These are phyloP conservation scores for Solanum lignicaule DNA, from an alignment of 257 asterid genomes.

Conservation along the genomic window DNA sequence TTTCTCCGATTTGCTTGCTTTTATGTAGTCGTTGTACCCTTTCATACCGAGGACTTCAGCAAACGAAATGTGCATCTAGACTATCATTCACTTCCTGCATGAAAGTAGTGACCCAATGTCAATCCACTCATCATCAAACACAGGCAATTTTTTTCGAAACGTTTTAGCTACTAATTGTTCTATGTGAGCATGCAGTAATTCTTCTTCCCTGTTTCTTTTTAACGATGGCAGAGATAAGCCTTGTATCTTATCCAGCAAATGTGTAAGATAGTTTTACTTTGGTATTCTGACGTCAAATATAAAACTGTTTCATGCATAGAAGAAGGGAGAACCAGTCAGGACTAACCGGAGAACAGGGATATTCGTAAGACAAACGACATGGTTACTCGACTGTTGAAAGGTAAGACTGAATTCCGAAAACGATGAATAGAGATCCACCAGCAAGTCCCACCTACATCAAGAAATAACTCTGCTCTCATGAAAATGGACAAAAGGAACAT, in stretches of 20 bases:
- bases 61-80: not conserved
- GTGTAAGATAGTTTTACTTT: not conserved
- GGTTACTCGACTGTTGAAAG: constrained; percentile 54
- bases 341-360: constrained; percentile 30
- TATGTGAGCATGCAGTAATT: not conserved
- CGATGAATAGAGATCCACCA: constrained; percentile 84
- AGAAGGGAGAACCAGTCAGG: not conserved
- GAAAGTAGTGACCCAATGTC: not conserved
- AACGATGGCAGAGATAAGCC: not conserved
- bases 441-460: constrained; percentile 67
- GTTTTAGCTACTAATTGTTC: not conserved
- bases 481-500: not conserved
- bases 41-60: not conserved
- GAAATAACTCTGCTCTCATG: not conserved
- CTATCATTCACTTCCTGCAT: not conserved
- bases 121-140: not conserved
- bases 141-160: not conserved
- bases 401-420: constrained; percentile 88
- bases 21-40: not conserved
- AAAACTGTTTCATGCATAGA: not conserved
- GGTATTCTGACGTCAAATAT: not conserved
- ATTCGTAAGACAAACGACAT: constrained; percentile 8
- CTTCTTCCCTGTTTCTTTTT: not conserved
- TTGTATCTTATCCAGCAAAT: not conserved
- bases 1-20: not conserved